Conservation (phyloP, 495 filamentous ascomycete genomes). For the Tuber melanosporum region DNA sequence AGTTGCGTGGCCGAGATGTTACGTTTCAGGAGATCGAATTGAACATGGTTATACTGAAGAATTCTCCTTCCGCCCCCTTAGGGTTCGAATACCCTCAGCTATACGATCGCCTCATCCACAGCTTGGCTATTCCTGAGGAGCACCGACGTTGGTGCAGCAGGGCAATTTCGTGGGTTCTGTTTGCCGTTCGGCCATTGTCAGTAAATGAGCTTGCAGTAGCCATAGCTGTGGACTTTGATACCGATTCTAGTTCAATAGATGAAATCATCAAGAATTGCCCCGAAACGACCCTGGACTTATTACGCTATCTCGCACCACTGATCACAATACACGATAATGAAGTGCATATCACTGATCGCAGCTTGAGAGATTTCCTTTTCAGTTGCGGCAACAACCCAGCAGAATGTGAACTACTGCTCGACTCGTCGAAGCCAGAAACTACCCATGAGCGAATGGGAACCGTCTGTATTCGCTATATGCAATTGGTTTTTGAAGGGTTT, state of each 20-base stretch:
- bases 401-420: not conserved
- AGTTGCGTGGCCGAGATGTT: not conserved
- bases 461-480: slow-evolving; percentile 2
- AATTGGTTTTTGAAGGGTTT: slow-evolving; percentile 1
- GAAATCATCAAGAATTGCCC: not conserved
- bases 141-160: not conserved
- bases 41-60: not conserved
- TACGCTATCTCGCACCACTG: not conserved
- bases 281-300: not conserved
- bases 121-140: not conserved
- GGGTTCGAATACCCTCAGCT: not conserved
- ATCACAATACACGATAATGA: not conserved
- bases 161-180: slow-evolving; percentile 12
- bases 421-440: not conserved
- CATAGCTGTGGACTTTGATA: slow-evolving; percentile 1
- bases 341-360: not conserved
- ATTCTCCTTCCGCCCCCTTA: not conserved
- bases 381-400: not conserved
- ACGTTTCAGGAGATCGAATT: not conserved
- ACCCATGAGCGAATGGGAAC: not conserved
- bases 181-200: slow-evolving; percentile 2
- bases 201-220: slow-evolving; percentile 8
- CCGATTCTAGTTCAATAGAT: not conserved
- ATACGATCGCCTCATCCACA: not conserved
- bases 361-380: not conserved